A percentile compares a stretch with the other conserved stretches of the same genome.
phyloP scores from a whole-genome alignment of 176 grass and related monocot species.

The Oropetium thomaeum region DNA sequence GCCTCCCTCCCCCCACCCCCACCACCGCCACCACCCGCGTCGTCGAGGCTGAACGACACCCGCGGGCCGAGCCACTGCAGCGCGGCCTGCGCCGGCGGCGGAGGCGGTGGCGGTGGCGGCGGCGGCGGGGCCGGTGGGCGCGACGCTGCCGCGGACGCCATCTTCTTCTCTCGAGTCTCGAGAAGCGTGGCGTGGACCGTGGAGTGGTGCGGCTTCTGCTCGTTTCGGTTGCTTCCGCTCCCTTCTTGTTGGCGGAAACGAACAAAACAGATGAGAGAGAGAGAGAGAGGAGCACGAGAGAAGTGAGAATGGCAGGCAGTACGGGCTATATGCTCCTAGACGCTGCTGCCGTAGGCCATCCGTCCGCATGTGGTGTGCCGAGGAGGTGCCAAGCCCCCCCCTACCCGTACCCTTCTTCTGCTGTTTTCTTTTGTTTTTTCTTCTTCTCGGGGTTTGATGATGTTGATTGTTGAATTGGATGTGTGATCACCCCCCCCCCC shows the following conservation, averaged over 20 bases:
- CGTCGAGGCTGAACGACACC: conserved; percentile 81
- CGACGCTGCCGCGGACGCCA: conserved; percentile 45
- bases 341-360: neutral
- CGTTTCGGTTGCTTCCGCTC: neutral
- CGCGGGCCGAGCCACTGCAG: conserved; percentile 69
- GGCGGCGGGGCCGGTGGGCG: conserved; percentile 48
- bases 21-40: neutral
- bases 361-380: neutral
- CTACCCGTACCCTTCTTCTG: no score
- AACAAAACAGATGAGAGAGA: conserved; percentile 13
- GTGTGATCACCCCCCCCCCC: no score
- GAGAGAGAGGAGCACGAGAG: no score
- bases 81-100: neutral
- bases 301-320: neutral
- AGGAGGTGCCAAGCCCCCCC: no score
- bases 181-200: neutral
- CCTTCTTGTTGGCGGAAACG: neutral
- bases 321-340: neutral
- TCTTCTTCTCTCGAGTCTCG: neutral
- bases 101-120: neutral
- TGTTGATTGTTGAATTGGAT: conserved; percentile 3
- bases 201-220: neutral
- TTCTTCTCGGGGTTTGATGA: no score
- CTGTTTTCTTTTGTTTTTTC: neutral
- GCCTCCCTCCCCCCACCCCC: neutral